Conservation (phyloP, 2,329 filamentous ascomycete genomes). For the Rutstroemia sp. region DNA sequence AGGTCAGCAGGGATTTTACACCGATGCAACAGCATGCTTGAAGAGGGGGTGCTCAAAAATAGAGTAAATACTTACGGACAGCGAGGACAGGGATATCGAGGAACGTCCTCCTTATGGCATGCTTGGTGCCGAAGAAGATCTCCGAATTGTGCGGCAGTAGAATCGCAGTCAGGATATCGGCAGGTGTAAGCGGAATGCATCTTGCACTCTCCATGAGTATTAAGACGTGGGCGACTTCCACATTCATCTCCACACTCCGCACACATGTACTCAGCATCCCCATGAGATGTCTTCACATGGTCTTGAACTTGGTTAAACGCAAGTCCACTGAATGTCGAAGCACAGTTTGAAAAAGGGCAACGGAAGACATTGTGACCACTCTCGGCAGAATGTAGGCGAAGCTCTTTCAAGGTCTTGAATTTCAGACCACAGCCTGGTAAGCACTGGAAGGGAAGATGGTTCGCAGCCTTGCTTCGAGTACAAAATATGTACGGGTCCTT, state of each 20-base stretch:
- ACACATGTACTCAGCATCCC: background rate
- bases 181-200: background rate
- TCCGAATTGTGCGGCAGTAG: background rate
- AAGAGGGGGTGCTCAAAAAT: too few species aligned
- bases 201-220: too few species aligned
- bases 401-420: background rate
- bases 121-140: conserved; percentile 2
- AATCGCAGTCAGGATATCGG: background rate
- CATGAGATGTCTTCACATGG: fast-evolving
- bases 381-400: background rate
- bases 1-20: background rate
- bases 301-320: too few species aligned
- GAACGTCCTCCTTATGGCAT: background rate
- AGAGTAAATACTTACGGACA: too few species aligned
- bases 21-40: fast-evolving
- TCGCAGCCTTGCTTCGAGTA: background rate
- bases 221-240: fast-evolving
- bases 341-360: background rate
- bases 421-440: background rate
- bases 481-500: background rate
- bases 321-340: background rate
- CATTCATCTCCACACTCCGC: background rate
- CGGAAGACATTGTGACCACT: background rate
- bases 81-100: conserved; percentile 3
- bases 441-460: background rate